Percentiles rank a stretch among this genome's conserved stretches.
phyloP scores from a whole-genome alignment of 1,139 yeast species.

The Geotrichum phurueaensis region DNA sequence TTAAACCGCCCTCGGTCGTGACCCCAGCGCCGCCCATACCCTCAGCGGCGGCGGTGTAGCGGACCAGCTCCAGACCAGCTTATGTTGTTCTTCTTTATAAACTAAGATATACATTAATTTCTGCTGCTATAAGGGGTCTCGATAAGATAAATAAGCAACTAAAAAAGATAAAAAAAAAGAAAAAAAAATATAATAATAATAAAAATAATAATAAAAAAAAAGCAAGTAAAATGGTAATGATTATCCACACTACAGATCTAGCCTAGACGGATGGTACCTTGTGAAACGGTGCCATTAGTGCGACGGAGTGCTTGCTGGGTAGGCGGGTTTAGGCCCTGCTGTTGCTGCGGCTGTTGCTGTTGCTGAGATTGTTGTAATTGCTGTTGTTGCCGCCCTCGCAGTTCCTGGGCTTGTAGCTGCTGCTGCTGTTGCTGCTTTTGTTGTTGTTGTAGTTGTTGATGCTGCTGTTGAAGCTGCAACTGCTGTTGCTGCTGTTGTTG shows the following conservation, averaged over 20 bases:
- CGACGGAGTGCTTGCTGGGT: background rate
- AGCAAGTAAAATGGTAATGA: background rate
- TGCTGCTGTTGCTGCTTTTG: conserved; percentile 1
- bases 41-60: background rate
- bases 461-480: background rate
- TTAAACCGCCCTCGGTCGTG: conserved; percentile 46
- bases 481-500: conserved; percentile 1
- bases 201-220: conserved; percentile 2
- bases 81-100: background rate
- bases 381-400: conserved; percentile 2
- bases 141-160: background rate
- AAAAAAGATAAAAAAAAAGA: background rate
- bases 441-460: background rate
- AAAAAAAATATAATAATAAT: background rate
- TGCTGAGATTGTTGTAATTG: conserved; percentile 1
- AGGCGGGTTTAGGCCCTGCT: background rate
- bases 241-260: background rate
- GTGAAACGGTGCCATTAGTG: background rate
- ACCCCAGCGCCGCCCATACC: background rate
- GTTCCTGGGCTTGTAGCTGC: background rate
- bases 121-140: background rate
- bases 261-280: conserved; percentile 8
- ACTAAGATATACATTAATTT: background rate
- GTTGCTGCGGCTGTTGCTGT: background rate
- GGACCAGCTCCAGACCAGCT: background rate